These are phyloP conservation scores for Rhodotorula kratochvilovae DNA, from an alignment of 768 basidiomycete species.

Conservation along the genomic window DNA sequence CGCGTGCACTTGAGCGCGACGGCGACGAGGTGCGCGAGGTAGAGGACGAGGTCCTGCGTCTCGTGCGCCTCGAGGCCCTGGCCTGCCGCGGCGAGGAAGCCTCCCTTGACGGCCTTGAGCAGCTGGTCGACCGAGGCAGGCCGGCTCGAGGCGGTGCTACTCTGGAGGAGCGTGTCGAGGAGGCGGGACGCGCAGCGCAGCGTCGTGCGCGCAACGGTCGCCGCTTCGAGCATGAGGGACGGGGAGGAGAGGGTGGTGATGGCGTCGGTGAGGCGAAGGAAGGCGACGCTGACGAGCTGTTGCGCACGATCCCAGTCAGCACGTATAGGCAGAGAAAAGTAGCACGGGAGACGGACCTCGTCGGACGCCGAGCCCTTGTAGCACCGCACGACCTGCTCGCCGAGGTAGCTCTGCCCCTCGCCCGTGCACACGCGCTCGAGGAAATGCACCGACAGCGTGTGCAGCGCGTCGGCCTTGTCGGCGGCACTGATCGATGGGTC, in stretches of 20 bases:
- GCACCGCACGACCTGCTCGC: constrained; percentile 37
- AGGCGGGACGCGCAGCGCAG: constrained; percentile 29
- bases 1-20: constrained; percentile 18
- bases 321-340: not conserved
- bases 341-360: constrained; percentile 17
- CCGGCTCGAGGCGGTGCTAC: not conserved
- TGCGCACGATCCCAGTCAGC: not conserved
- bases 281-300: constrained; percentile 40
- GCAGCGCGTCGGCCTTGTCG: constrained; percentile 26
- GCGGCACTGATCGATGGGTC: constrained; percentile 16
- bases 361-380: constrained; percentile 37
- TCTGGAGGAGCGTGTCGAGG: constrained; percentile 30
- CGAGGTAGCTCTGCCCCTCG: constrained; percentile 33
- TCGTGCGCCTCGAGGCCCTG: not conserved
- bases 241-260: constrained; percentile 1
- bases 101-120: constrained; percentile 16
- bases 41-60: not conserved
- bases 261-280: constrained; percentile 21
- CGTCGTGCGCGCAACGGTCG: constrained; percentile 9
- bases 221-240: not conserved
- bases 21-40: constrained; percentile 10
- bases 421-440: constrained; percentile 36
- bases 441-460: constrained; percentile 34
- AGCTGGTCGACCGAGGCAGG: constrained; percentile 5
- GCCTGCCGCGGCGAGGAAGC: not conserved